Base-by-base conservation (phyloP, 306 rosid species). In the Trichosanthes cucumerina region DNA sequence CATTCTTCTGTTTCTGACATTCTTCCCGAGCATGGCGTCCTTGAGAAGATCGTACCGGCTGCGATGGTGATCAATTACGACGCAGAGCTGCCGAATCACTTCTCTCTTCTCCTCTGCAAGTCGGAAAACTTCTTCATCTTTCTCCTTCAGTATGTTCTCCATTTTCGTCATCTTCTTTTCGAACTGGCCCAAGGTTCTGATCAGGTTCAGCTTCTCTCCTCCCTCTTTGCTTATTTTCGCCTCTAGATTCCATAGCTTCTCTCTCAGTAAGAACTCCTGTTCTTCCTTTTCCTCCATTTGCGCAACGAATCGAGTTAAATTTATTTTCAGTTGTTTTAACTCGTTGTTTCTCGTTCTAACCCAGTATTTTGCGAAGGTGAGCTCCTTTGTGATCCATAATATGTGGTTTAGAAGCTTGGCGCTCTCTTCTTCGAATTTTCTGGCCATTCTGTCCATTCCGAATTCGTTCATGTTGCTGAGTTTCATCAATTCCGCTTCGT, bases 31-130 rank as follows among this genome's bases (percentile, higher is more conserved):
- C 60, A 87, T 47, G 33, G 79, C 63, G 79, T 75, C 82, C 85
- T 78, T 83, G 18, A 93, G 89, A 82, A 84, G 44, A 75, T 84
- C 80, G 39, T 54, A 90, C 31, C 87, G 88, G 74, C 64, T 58
- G 7, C 90, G 91, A 78, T 93, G 92, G 83, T 91, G 90, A 62
- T 93, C 97, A 59, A 82, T 77, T 39, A 85, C 72, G 19, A 86
- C 65, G 78, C 98, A 93, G 2, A 93, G 92, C 21, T 91, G 97
- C 83, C 91, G 87, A 78, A 93, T 91, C 46, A 88, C 98, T 82
- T 90, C 93, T 56, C 84, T 84, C 85, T 93, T 91, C 80, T 84
- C 88, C 79, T 91, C 97, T 19, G 85, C 90, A 63, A 89, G 84
- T 18, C 77, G 63, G 50, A 75, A 24, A 74, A 90, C 73, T 38